A percentile compares a stretch with the other conserved stretches of the same genome.
Evolutionary conservation across 2,329 filamentous ascomycete genomes (phyloP).

Genomic region (Venturia oleaginea): DNA sequence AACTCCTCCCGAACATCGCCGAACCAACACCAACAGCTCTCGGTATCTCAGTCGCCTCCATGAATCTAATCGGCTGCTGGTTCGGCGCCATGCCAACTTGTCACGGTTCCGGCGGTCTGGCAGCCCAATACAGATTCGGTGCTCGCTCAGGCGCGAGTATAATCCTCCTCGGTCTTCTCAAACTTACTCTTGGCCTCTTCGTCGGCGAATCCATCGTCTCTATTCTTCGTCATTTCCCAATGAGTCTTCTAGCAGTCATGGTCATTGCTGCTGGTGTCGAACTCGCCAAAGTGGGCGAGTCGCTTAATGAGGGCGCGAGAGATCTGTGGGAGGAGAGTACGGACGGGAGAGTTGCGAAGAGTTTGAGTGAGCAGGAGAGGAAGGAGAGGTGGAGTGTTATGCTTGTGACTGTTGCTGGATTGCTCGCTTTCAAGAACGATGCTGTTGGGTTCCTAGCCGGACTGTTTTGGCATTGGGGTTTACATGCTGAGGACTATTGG

Average conservation of each 20-base stretch:
- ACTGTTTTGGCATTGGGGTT: slow-evolving; percentile 66
- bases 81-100: slow-evolving; percentile 94
- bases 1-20: slow-evolving; percentile 58
- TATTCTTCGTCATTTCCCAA: slow-evolving; percentile 64
- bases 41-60: slow-evolving; percentile 69
- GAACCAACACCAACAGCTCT: slow-evolving; percentile 66
- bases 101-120: slow-evolving; percentile 83
- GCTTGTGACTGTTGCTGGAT: slow-evolving; percentile 73
- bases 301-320: slow-evolving; percentile 64
- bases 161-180: slow-evolving; percentile 66
- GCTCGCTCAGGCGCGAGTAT: slow-evolving; percentile 80
- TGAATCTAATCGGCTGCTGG: slow-evolving; percentile 82
- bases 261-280: slow-evolving; percentile 85
- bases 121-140: slow-evolving; percentile 85
- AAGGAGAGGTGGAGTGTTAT: slow-evolving; percentile 78
- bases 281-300: slow-evolving; percentile 75
- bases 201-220: slow-evolving; percentile 66
- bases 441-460: slow-evolving; percentile 78
- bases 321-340: slow-evolving; percentile 37
- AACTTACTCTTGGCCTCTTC: slow-evolving; percentile 61
- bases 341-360: slow-evolving; percentile 26
- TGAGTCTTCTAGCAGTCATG: slow-evolving; percentile 71
- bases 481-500: slow-evolving; percentile 24
- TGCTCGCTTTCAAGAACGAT: slow-evolving; percentile 84
- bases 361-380: slow-evolving; percentile 51